phyloP scores from a whole-genome alignment of 345 rosid species.

The Citrus trifoliata region DNA sequence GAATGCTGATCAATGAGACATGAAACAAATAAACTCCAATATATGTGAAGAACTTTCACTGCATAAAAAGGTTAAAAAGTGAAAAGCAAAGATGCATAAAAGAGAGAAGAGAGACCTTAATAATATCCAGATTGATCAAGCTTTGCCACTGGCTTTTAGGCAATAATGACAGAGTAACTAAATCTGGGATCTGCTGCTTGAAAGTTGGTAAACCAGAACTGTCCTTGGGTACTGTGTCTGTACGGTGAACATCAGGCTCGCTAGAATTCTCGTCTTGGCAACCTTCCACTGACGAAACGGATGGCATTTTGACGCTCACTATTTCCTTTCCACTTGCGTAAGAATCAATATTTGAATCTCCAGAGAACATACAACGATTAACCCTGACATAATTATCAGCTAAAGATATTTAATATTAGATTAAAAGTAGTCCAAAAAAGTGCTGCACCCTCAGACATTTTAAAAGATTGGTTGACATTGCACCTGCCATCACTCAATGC shows the following conservation, averaged over 20 bases:
- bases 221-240: conserved; percentile 23
- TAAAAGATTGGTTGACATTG: neutral
- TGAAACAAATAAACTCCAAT: neutral
- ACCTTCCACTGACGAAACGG: conserved; percentile 57
- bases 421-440: neutral
- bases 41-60: neutral
- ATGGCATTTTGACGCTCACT: conserved; percentile 71
- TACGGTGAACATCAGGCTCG: conserved; percentile 29
- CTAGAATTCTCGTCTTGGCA: conserved; percentile 49
- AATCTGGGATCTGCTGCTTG: conserved; percentile 72
- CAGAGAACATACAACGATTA: conserved; percentile 79
- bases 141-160: conserved; percentile 98
- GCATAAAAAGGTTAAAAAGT: neutral
- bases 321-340: conserved; percentile 81
- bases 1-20: neutral
- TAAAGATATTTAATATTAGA: neutral
- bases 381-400: conserved; percentile 45
- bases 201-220: conserved; percentile 32
- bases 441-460: neutral
- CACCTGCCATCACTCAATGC: neutral
- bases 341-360: conserved; percentile 54
- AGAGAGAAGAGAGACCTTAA: conserved; percentile 55
- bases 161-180: conserved; percentile 83
- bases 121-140: conserved; percentile 88
- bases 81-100: neutral